Evolutionary conservation across 2,329 filamentous ascomycete genomes (phyloP).

Genomic region (Xylaria sp.): DNA sequence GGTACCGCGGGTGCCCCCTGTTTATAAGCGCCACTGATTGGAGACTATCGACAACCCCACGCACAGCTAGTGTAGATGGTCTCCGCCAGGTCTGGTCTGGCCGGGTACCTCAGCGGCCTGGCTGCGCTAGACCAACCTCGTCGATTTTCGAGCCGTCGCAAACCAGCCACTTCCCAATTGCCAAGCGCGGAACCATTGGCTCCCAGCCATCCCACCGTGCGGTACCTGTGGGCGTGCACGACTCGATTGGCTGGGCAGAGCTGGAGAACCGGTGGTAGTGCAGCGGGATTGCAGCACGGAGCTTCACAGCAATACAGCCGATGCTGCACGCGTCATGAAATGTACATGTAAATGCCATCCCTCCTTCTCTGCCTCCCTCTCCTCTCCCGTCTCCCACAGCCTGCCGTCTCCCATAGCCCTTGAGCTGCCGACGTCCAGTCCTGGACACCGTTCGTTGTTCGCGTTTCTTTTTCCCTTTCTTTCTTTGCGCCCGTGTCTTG

Average conservation of each 20-base stretch:
- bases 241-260: conserved; percentile 31
- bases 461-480: conserved; percentile 10
- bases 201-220: conserved; percentile 17
- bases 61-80: too few relatives aligned
- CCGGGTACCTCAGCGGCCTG: conserved; percentile 17
- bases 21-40: conserved; percentile 38
- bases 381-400: conserved; percentile 3
- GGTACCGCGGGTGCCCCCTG: not conserved
- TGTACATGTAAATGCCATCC: conserved; percentile 21
- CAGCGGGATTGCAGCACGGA: conserved; percentile 8
- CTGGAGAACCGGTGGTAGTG: not conserved
- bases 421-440: conserved; percentile 7
- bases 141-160: conserved; percentile 27
- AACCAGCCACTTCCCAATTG: conserved; percentile 33
- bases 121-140: conserved; percentile 36
- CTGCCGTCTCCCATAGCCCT: conserved; percentile 9
- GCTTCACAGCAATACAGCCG: conserved; percentile 26
- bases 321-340: conserved; percentile 29
- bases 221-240: not conserved
- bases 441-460: conserved; percentile 8
- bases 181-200: not conserved
- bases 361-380: not conserved
- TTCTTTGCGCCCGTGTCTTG: conserved; percentile 18
- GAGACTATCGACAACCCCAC: conserved; percentile 33
- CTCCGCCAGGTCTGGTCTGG: too few relatives aligned